Base-by-base conservation (phyloP, 441 rosid species). In the Jatropha multifida region DNA sequence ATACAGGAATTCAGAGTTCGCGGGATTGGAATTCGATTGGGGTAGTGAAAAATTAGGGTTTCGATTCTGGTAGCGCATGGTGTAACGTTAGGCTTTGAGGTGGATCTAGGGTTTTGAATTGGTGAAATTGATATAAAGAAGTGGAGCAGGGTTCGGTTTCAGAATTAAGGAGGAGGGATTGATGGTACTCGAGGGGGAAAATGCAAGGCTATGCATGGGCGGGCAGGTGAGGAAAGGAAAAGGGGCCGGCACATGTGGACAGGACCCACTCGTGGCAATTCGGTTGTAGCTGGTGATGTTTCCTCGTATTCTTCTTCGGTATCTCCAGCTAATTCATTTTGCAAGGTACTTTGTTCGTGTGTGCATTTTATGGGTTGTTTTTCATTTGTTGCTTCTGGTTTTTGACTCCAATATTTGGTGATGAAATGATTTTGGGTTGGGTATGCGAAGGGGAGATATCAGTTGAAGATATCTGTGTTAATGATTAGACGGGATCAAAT, bases 161-260 rank as follows among this genome's bases (percentile, higher is more conserved):
- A 73, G 66, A 64, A 73, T 68, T 77, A 60, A 70, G 79, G 61
- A 15, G n/a, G 49, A 42, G 75, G 80, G 77, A 79, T 82, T 86
- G 86, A 87, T 87, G 87, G 90, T 89, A 80, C 78, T 82, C 80
- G 83, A 71, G 69, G 83, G 90, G 73, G 82, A 86, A 88, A 89
- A 90, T 88, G 94, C 88, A 74, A 84, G 89, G 89, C 88, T 87
- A 85, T 87, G 92, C 94, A 85, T 87, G 87, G 90, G 82, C 81
- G 81, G 73, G 86, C 81, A 76, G 85, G 81, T 82, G 87, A 84
- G 83, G 83, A 81, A 85, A 76, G 86, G 83, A 80, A 82, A 71
- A 81, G 62, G 70, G 70, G 80, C 73, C 90, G 80, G 94, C 97
- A 86, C 89, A 91, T 94, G 97, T 88, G 85, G 87, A 83, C 83